Base-by-base conservation (phyloP, 2,329 filamentous ascomycete species). In the Colletotrichum sp. region DNA sequence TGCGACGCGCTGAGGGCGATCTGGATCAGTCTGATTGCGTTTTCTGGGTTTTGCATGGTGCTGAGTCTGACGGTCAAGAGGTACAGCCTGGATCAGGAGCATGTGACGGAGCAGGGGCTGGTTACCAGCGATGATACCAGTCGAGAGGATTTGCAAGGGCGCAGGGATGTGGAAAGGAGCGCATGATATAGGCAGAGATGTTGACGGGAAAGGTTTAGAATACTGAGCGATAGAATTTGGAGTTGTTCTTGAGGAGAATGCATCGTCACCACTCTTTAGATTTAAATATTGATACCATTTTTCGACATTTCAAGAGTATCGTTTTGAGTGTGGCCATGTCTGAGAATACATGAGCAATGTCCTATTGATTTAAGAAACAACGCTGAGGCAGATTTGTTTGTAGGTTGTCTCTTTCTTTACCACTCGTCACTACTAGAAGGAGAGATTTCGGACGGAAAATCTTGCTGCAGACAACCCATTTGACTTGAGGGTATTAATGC, bases 1-100 rank as follows among this genome's bases (percentile, higher is more conserved):
- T 81, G 80, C 55, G 81, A 84, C 32, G 80, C 80, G 21, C 75
- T 86, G 65, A 79, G 77, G 64, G 80, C 78, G 5, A 81, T 86
- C 28, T 86, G 84, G 82, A 72, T 82, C 57, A 79, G 79, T 14
- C 72, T 86, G 36, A 77, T 83, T 13, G 80, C 81, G 2, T 80
- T 85, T 26, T 78, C 86, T 55, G 76, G 65, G 64, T 71, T 68
- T n/a, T 77, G 73, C 43, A 48, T 55, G 83, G 84, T 76, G 81
- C 84, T 81, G 59, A 81, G 85, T 79, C 30, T 82, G 16, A 79
- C 78, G 12, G 75, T 84, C 16, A 82, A 80, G 78, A 79, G 77
- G 4, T 83, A 83, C 72, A 79, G 78, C 14, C 78, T 84, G 39
- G 63, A 83, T 5, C 83, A 83, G 78, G 80, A 82, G 75, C 82